Evolutionary conservation across 768 basidiomycete genomes (phyloP), one percentile per base, ranked within the genome.

Genomic region (Hypholoma fasciculare): DNA sequence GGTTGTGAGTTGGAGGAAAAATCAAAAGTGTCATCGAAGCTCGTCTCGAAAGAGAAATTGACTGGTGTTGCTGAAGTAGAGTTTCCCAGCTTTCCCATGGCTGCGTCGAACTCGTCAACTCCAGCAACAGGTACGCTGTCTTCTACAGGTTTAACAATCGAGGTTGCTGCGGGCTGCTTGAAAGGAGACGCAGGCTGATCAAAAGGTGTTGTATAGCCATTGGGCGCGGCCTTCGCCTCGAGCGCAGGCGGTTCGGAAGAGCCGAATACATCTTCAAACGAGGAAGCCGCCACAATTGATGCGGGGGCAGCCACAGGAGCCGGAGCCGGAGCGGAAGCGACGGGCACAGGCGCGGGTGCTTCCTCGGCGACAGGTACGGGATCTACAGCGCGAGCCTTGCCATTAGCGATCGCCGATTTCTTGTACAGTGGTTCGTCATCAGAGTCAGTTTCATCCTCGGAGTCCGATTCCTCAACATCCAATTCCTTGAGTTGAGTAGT

Each of bases 71-170:
- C 65, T 9, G 71, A 62, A 8, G 71, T 66, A 38, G 71, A 74
- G 34, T 69, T 67, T 0, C 83, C 71, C 19, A 83, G 72, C 60
- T 81, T 84, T 16, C 85, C 82, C 67, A 93, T 78, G 0, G 88
- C 86, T 67, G 91, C 89, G 65, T 93, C 90, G 63, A 92, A 90
- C 51, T 83, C 90, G 61, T 78, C 85, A 1, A 87, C 77, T 14
- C 84, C 86, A 54, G 81, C 78, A 61, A 65, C 49, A 40, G 62
- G 49, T 2, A 54, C 36, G 36, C 62, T 42, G 7, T 56, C 63
- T 40, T 68, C 57, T 12, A 64, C 58, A 14, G 63, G 62, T 47
- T 72, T 71, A 7, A 58, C 63, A 34, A 34, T 34, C 9, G 30
- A 34, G 9, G 30, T 34, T 27, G 36, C 16, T 47, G 55, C 2